These are phyloP conservation scores for Aspergillus texensis DNA, from an alignment of 2,329 filamentous ascomycete species.

Conservation along the genomic window DNA sequence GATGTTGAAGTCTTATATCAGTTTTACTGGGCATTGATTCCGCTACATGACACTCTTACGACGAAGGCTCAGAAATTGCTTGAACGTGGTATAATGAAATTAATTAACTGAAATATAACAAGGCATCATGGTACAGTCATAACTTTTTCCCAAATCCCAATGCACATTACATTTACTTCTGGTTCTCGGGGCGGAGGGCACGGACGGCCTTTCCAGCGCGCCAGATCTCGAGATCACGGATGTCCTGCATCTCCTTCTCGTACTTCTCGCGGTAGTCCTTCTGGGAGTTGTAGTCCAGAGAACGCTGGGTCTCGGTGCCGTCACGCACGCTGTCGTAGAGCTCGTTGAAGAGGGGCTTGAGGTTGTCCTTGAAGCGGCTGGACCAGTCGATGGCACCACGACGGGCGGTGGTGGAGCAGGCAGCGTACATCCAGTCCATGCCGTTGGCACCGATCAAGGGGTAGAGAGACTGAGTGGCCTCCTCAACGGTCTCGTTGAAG, in stretches of 20 bases:
- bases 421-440: slow-evolving; percentile 99
- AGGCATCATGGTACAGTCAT: slow-evolving; percentile 40
- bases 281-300: slow-evolving; percentile 95
- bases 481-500: slow-evolving; percentile 99
- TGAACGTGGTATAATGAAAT: not conserved
- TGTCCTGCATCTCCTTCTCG: slow-evolving; percentile 98
- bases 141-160: slow-evolving; percentile 34
- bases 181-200: slow-evolving; percentile 82
- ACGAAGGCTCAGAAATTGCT: not conserved
- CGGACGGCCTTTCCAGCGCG: slow-evolving; percentile 95
- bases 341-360: slow-evolving; percentile 98
- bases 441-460: slow-evolving; percentile 95
- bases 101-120: slow-evolving; percentile 25
- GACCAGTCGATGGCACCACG: slow-evolving; percentile 99
- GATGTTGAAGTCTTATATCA: not conserved
- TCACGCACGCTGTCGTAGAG: slow-evolving; percentile 92
- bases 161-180: slow-evolving; percentile 61
- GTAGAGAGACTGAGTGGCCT: slow-evolving; percentile 97
- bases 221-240: slow-evolving; percentile 98
- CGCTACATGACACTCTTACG: not conserved
- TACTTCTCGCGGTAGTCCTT: slow-evolving; percentile 95
- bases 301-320: slow-evolving; percentile 92
- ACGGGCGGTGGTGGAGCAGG: slow-evolving; percentile 97
- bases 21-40: not conserved
- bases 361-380: slow-evolving; percentile 92